A percentile compares a stretch with the other conserved stretches of the same genome.
Conservation (phyloP, 768 basidiomycete genomes). For the Coprinopsis sp. region DNA sequence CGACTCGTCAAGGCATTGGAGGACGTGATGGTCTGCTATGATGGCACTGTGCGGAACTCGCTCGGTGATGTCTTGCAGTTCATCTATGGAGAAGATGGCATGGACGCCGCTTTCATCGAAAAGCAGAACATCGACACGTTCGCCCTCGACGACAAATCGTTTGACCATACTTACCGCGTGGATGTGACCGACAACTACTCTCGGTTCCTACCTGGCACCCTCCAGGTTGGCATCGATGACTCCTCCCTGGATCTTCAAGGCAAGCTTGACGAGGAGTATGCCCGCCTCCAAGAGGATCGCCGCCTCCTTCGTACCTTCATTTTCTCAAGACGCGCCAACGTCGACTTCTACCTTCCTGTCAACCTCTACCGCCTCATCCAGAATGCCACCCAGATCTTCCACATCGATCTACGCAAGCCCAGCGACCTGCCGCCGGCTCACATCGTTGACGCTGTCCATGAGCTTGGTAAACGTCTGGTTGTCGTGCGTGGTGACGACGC, state of each 20-base stretch:
- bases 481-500: slow-evolving; percentile 84
- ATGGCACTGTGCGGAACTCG: slow-evolving; percentile 96
- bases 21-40: slow-evolving; percentile 96
- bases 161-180: slow-evolving; percentile 91
- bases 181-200: slow-evolving; percentile 83
- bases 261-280: slow-evolving; percentile 68
- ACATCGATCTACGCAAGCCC: slow-evolving; percentile 90
- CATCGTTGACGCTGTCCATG: slow-evolving; percentile 75
- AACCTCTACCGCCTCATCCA: slow-evolving; percentile 94
- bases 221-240: slow-evolving; percentile 87
- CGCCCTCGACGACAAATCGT: slow-evolving; percentile 72
- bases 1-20: slow-evolving; percentile 97
- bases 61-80: slow-evolving; percentile 95
- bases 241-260: slow-evolving; percentile 78
- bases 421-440: slow-evolving; percentile 88
- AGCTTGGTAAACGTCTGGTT: slow-evolving; percentile 70
- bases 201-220: slow-evolving; percentile 72
- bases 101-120: slow-evolving; percentile 98
- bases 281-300: slow-evolving; percentile 72
- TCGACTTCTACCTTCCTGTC: slow-evolving; percentile 87
- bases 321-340: slow-evolving; percentile 68
- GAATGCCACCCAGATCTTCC: slow-evolving; percentile 95
- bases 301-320: slow-evolving; percentile 72
- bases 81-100: slow-evolving; percentile 96
- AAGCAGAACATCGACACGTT: slow-evolving; percentile 91